phyloP scores from a whole-genome alignment of 345 rosid species.

The Dovyalis caffra region DNA sequence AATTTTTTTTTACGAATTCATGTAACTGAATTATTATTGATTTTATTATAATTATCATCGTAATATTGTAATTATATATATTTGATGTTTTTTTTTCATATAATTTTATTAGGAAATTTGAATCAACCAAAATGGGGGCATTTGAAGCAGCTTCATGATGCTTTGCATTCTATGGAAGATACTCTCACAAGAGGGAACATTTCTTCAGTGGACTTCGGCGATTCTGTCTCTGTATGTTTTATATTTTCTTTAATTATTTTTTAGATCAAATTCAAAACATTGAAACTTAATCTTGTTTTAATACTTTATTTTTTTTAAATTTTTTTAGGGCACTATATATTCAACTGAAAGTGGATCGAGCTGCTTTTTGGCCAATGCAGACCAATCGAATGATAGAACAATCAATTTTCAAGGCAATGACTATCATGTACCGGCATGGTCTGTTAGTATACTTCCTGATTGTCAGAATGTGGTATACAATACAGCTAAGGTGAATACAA shows the following conservation, averaged over 20 bases:
- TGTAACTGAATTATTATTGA: not conserved
- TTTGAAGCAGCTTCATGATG: slow-evolving; percentile 58
- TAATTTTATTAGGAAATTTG: slow-evolving; percentile 38
- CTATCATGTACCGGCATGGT: slow-evolving; percentile 61
- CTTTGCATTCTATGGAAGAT: slow-evolving; percentile 52
- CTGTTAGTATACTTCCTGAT: slow-evolving; percentile 69
- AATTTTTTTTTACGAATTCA: rapidly evolving
- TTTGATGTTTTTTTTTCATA: too few relatives aligned
- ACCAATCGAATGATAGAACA: slow-evolving; percentile 43
- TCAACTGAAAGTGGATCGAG: slow-evolving; percentile 36
- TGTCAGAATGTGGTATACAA: slow-evolving; percentile 54
- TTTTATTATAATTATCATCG: not conserved
- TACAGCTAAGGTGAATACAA: slow-evolving; percentile 63
- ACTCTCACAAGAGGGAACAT: slow-evolving; percentile 53
- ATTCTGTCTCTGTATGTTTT: slow-evolving; percentile 10
- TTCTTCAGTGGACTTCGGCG: slow-evolving; percentile 35
- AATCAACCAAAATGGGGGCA: slow-evolving; percentile 88
- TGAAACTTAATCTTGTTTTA: not conserved
- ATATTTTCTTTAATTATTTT: not conserved
- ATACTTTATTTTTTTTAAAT: too few relatives aligned
- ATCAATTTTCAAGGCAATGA: slow-evolving; percentile 44
- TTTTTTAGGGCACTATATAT: slow-evolving; percentile 45
- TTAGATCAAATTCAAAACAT: not conserved
- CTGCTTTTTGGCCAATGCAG: slow-evolving; percentile 60
- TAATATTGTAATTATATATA: not conserved